Conservation (phyloP, 768 basidiomycete genomes). For the Boletus fagicola region DNA sequence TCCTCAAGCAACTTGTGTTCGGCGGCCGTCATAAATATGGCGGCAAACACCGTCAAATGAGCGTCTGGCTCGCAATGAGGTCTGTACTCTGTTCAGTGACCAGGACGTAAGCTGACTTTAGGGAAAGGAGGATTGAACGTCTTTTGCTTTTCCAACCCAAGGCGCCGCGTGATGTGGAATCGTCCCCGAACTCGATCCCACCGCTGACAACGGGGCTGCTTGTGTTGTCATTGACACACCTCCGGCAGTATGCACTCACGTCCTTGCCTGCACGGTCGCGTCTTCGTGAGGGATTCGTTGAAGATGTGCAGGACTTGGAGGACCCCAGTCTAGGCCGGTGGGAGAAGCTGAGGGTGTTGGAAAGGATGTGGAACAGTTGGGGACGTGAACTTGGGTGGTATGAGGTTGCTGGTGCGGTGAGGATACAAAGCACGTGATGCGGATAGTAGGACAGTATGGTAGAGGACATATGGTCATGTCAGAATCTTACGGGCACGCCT, state of each 20-base stretch:
- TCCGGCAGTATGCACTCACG: constrained; percentile 62
- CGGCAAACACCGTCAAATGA: constrained; percentile 48
- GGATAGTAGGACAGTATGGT: background rate
- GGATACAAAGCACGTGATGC: constrained; percentile 10
- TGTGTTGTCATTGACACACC: constrained; percentile 63
- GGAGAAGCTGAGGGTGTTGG: constrained; percentile 75
- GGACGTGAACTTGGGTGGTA: constrained; percentile 65
- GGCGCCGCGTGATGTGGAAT: constrained; percentile 4
- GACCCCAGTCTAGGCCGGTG: constrained; percentile 62
- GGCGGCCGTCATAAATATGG: constrained; percentile 57
- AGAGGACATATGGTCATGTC: constrained; percentile 6
- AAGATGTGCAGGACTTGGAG: constrained; percentile 82
- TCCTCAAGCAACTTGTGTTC: constrained; percentile 48
- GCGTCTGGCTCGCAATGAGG: constrained; percentile 76
- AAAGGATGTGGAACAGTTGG: constrained; percentile 91
- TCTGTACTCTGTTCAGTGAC: constrained; percentile 18
- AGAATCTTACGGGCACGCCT: constrained; percentile 48
- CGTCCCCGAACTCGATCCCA: constrained; percentile 27
- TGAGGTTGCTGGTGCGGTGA: constrained; percentile 19
- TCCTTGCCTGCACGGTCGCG: constrained; percentile 57
- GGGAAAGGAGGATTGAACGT: constrained; percentile 60
- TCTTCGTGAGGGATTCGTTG: constrained; percentile 75
- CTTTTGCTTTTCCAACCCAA: constrained; percentile 54
- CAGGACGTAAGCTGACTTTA: constrained; percentile 6
- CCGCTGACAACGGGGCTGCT: constrained; percentile 72